Evolutionary conservation across 1,139 yeast species (phyloP), one percentile per base, ranked within the genome.

Genomic region (Yamadazyma triangularis): DNA sequence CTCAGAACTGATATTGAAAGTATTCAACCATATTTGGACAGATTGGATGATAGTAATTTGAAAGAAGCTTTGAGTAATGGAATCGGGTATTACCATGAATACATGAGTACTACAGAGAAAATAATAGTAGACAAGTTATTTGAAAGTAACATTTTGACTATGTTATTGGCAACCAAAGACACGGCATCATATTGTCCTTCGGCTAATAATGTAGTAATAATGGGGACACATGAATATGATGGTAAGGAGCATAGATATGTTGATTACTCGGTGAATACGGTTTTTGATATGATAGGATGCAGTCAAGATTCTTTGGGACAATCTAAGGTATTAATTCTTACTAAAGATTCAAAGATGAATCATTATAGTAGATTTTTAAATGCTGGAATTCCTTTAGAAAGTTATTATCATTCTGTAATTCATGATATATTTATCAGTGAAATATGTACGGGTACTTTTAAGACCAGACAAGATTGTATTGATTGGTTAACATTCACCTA

Each of bases 401-500:
- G 96, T 56, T 77, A 70, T 44, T 52, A 88, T 44, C 73, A 73
- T 31, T 56, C 64, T 9, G 57, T 62, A 26, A 46, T 88, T 12
- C 79, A 75, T 36, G 96, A 89, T 48, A 69, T 74, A 0, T 68
- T 91, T 28, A 56, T 84, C 25, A 73, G 76, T 25, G 97, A 88
- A 43, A 78, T 88, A 11, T 73, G 83, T 30, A 73, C 78, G 10
- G 67, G 75, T 2, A 64, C 79, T n/a, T 70, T 91, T 35, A 71
- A 66, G 30, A 66, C 75, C 4, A 77, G 85, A 47, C 96, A 89
- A 46, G 94, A 85, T 41, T 85, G 95, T 42, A 74, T 93, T 37
- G 96, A 89, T 47, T 86, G 95, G 93, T 51, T 93, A 25, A 84
- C 96, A 0, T 85, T 75, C 54, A 74, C 95, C 0, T 84, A 79